Base-by-base conservation (phyloP, 768 basidiomycete genomes). In the Cystoderma amianthinum region DNA sequence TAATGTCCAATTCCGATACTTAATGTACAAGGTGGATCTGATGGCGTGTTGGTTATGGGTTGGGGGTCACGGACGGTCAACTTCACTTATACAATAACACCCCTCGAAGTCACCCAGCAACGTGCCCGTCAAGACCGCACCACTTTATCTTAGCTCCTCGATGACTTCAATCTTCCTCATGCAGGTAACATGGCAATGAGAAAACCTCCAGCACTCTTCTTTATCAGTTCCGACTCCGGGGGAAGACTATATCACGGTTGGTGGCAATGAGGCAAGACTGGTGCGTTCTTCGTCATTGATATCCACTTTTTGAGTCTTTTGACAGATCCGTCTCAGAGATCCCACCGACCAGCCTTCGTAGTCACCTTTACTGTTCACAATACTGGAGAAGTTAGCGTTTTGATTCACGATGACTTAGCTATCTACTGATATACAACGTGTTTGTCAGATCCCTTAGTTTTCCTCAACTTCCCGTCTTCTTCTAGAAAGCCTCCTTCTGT, bases 41-140 rank as follows among this genome's bases (percentile, higher is more conserved):
- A n/a, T n/a, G n/a, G n/a, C n/a, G n/a, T n/a, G n/a, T n/a, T n/a
- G n/a, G n/a, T n/a, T n/a, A n/a, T n/a, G n/a, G n/a, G n/a, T n/a
- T n/a, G n/a, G 93, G 93, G 90, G 25, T 85, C 82, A 38, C 89
- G 89, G 4, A 88, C 91, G 0, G 70, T 77, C 10, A 76, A 79
- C n/a, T n/a, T n/a, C n/a, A n/a, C n/a, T n/a, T n/a, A n/a, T n/a
- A n/a, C n/a, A n/a, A n/a, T n/a, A n/a, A 79, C 85, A 36, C 90
- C 92, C 1, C 68, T 86, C 36, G 81, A 88, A 55, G 90, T 89
- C 3, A 82, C 95, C 49, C 85, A 92, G 54, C 54, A 59, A 5
- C 76, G 82, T 32, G 85, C 89, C 1, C n/a, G n/a, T n/a, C n/a
- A n/a, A n/a, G n/a, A n/a, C n/a, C n/a, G n/a, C n/a, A n/a, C n/a